Conservation (phyloP, 495 filamentous ascomycete species). For the Bathelium albidoporum region DNA sequence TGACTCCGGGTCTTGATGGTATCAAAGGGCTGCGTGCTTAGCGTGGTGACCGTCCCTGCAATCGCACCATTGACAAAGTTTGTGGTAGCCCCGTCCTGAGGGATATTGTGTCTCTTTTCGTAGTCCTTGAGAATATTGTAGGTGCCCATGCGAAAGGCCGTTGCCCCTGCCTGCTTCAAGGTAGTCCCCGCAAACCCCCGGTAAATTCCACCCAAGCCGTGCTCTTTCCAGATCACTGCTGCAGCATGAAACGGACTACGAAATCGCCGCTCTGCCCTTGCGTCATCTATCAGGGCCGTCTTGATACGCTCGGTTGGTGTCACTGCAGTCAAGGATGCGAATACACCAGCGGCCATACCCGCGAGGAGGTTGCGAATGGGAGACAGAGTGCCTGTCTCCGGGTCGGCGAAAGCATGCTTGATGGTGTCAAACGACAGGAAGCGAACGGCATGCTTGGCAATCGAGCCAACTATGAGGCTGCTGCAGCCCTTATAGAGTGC, state of each 20-base stretch:
- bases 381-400: constrained; percentile 44
- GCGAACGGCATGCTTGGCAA: constrained; percentile 57
- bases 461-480: constrained; percentile 48
- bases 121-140: constrained; percentile 60
- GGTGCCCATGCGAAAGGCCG: constrained; percentile 53
- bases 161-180: constrained; percentile 56
- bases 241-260: constrained; percentile 42
- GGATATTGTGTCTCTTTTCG: constrained; percentile 35
- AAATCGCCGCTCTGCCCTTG: constrained; percentile 42
- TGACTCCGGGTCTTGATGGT: constrained; percentile 56
- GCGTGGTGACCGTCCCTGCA: constrained; percentile 51
- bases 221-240: constrained; percentile 35
- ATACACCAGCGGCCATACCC: constrained; percentile 52
- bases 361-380: constrained; percentile 46
- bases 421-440: constrained; percentile 58
- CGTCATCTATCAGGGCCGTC: constrained; percentile 60
- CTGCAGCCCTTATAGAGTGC: constrained; percentile 57
- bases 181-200: constrained; percentile 52
- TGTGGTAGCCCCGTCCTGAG: constrained; percentile 31
- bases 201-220: constrained; percentile 49
- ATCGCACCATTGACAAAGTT: constrained; percentile 54
- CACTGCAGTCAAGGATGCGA: constrained; percentile 49
- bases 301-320: constrained; percentile 61
- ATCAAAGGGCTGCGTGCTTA: constrained; percentile 57
- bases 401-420: constrained; percentile 48